A percentile compares a stretch with the other conserved stretches of the same genome.
Evolutionary conservation across 345 rosid genomes (phyloP).

Genomic region (Excoecaria agallocha): DNA sequence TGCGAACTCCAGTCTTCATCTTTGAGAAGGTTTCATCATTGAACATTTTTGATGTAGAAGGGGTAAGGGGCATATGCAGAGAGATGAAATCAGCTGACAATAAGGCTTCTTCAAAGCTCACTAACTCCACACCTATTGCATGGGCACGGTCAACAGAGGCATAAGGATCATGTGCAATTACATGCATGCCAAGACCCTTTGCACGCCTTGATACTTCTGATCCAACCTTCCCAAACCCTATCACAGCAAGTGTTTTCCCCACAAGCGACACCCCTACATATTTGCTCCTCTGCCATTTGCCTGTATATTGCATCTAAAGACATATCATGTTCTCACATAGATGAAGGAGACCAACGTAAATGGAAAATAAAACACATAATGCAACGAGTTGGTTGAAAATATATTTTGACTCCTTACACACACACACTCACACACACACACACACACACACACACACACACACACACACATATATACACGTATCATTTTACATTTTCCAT

Average conservation of each 20-base stretch:
- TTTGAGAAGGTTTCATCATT: constrained; percentile 24
- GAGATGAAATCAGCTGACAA: constrained; percentile 28
- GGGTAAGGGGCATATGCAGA: constrained; percentile 29
- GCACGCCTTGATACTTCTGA: constrained; percentile 31
- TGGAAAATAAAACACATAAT: neutral
- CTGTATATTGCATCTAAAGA: neutral
- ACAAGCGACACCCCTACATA: constrained; percentile 29
- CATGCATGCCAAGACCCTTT: constrained; percentile 29
- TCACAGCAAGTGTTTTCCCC: constrained; percentile 29
- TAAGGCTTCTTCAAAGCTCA: constrained; percentile 25
- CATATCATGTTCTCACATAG: neutral
- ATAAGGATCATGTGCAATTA: constrained; percentile 31
- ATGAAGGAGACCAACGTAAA: neutral
- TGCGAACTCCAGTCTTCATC: constrained; percentile 29
- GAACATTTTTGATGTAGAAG: constrained; percentile 26
- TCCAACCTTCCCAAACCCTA: constrained; percentile 33
- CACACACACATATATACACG: too few species aligned
- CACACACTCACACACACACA: too few species aligned
- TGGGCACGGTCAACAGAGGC: constrained; percentile 26
- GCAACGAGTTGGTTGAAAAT: neutral
- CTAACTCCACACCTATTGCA: constrained; percentile 25
- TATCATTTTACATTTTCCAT: too few species aligned
- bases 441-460: too few species aligned
- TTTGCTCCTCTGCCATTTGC: constrained; percentile 30
- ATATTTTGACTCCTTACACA: too few species aligned